Conservation (phyloP, 2,329 filamentous ascomycete genomes). For the Alternaria arborescens region DNA sequence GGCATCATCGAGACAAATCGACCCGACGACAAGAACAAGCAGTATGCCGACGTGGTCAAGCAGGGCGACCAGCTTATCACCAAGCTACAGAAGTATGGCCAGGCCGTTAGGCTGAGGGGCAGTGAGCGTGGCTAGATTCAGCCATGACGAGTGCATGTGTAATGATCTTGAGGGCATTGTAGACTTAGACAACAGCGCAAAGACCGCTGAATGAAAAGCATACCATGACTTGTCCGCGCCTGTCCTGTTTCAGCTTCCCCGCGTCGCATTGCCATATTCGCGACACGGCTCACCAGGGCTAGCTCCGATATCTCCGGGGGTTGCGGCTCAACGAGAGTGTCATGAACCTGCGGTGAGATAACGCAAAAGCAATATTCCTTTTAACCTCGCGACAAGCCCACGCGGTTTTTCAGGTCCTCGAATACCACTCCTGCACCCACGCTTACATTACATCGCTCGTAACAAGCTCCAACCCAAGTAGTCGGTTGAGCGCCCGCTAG, state of each 20-base stretch:
- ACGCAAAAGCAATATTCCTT: constrained; percentile 11
- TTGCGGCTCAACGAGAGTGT: constrained; percentile 10
- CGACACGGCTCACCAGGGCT: constrained; percentile 3
- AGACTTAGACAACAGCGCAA: constrained; percentile 36
- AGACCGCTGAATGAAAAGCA: constrained; percentile 25
- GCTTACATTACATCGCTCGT: constrained; percentile 13
- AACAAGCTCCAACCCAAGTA: constrained; percentile 14
- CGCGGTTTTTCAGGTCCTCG: constrained; percentile 8
- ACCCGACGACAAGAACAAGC: constrained; percentile 99
- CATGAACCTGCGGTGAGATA: constrained; percentile 25
- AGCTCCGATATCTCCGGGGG: constrained; percentile 20
- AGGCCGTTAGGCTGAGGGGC: constrained; percentile 90
- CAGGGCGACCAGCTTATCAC: constrained; percentile 98
- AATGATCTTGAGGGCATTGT: constrained; percentile 30
- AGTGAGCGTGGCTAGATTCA: constrained; percentile 80
- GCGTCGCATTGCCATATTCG: constrained; percentile 19
- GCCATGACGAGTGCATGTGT: constrained; percentile 21
- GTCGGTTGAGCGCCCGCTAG: constrained; percentile 25
- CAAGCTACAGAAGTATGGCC: constrained; percentile 98
- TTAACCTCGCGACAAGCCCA: constrained; percentile 8
- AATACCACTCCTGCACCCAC: constrained; percentile 10
- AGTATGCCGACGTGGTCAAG: constrained; percentile 97
- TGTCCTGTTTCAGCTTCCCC: constrained; percentile 6
- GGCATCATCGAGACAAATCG: constrained; percentile 98
- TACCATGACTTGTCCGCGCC: neutral